phyloP scores from a whole-genome alignment of 108 stramenopile species.

The Stephanodiscus triporus region DNA sequence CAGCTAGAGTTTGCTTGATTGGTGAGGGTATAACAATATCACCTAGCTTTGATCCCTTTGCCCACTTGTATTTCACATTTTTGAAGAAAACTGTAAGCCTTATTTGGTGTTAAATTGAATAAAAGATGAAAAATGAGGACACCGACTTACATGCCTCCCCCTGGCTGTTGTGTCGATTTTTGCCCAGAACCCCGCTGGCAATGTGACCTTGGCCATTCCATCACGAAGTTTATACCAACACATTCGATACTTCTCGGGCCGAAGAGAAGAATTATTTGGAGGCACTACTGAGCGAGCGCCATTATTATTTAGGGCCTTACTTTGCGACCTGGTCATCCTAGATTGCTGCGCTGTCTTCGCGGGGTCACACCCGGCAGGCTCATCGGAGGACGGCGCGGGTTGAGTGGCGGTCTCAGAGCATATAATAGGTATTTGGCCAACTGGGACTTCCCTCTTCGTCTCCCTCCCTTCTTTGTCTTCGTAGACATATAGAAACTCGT shows the following conservation, averaged over 20 bases:
- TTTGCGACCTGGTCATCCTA: neutral
- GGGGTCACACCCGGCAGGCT: neutral
- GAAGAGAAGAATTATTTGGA: conserved; percentile 7
- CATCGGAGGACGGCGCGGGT: neutral
- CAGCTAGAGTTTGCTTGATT: conserved; percentile 76
- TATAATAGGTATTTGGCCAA: conserved; percentile 20
- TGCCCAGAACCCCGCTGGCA: conserved; percentile 70
- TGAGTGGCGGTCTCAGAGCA: neutral
- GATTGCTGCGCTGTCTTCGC: neutral
- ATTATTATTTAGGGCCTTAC: conserved; percentile 11
- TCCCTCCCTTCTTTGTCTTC: conserved; percentile 35
- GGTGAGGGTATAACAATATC: conserved; percentile 71
- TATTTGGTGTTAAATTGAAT: neutral
- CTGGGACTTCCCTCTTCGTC: conserved; percentile 19
- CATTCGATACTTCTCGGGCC: conserved; percentile 48
- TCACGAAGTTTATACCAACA: conserved; percentile 52
- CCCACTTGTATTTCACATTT: conserved; percentile 52
- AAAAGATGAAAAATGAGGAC: conserved; percentile 3
- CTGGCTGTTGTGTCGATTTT: conserved; percentile 70
- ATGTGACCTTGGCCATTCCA: conserved; percentile 78
- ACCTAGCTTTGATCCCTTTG: conserved; percentile 73
- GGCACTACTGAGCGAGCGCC: conserved; percentile 4
- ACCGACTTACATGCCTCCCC: conserved; percentile 57
- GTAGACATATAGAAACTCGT: conserved; percentile 46
- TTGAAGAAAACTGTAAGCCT: neutral